phyloP scores from a whole-genome alignment of 2,329 filamentous ascomycete species.

The Alternaria panax region DNA sequence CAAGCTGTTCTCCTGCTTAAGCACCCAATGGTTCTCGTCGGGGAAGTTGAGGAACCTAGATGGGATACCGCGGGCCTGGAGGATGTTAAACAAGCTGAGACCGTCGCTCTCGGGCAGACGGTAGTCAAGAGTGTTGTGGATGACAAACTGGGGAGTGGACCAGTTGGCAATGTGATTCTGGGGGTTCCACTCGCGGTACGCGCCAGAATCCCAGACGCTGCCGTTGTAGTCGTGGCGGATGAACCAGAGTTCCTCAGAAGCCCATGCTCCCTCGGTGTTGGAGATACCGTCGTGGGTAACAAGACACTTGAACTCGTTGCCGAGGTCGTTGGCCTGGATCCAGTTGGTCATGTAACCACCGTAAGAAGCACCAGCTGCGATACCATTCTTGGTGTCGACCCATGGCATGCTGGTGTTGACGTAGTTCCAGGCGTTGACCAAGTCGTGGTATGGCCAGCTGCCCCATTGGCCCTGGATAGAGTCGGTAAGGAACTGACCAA shows the following conservation, averaged over 20 bases:
- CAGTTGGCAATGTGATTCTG: slow-evolving; percentile 69
- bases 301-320: slow-evolving; percentile 84
- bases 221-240: slow-evolving; percentile 56
- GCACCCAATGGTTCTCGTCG: slow-evolving; percentile 80
- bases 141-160: slow-evolving; percentile 85
- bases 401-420: slow-evolving; percentile 70
- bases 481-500: slow-evolving; percentile 78
- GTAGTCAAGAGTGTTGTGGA: slow-evolving; percentile 92
- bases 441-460: slow-evolving; percentile 81
- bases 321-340: slow-evolving; percentile 87
- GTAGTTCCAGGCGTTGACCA: slow-evolving; percentile 80
- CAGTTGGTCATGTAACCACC: slow-evolving; percentile 67
- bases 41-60: slow-evolving; percentile 83
- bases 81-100: slow-evolving; percentile 81
- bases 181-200: slow-evolving; percentile 66
- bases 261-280: slow-evolving; percentile 59
- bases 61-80: slow-evolving; percentile 77
- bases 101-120: slow-evolving; percentile 86
- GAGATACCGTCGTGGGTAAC: slow-evolving; percentile 90
- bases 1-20: slow-evolving; percentile 88
- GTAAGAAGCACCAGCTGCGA: slow-evolving; percentile 71
- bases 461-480: slow-evolving; percentile 84
- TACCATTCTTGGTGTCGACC: slow-evolving; percentile 73
- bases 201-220: slow-evolving; percentile 41
- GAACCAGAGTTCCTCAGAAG: slow-evolving; percentile 61